Evolutionary conservation across 2,329 filamentous ascomycete genomes (phyloP).

Genomic region (Penicillium corylophilum): DNA sequence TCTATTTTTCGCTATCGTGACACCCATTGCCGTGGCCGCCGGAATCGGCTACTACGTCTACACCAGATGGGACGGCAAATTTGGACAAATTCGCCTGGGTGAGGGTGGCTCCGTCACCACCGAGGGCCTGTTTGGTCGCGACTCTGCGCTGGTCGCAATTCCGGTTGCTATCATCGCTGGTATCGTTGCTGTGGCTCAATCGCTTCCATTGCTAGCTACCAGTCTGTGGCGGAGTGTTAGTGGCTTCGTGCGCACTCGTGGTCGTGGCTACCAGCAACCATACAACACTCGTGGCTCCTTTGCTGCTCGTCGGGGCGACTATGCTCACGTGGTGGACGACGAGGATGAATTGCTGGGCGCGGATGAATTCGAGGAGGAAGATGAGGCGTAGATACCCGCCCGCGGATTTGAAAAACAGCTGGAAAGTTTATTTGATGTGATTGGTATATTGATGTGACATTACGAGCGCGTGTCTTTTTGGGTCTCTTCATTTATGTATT

Average conservation of each 20-base stretch:
- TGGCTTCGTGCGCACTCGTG: slow-evolving; percentile 49
- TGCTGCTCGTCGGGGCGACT: slow-evolving; percentile 81
- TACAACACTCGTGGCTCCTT: slow-evolving; percentile 91
- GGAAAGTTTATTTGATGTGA: slow-evolving; percentile 4
- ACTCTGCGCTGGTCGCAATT: slow-evolving; percentile 76
- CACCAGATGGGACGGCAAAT: slow-evolving; percentile 81
- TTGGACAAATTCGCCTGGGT: slow-evolving; percentile 87
- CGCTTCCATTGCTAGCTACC: slow-evolving; percentile 68
- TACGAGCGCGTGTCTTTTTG: slow-evolving; percentile 15
- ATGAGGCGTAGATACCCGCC: slow-evolving; percentile 32
- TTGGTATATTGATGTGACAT: slow-evolving; percentile 20
- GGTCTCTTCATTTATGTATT: slow-evolving; percentile 1
- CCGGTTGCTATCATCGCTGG: slow-evolving; percentile 79
- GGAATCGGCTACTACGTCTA: slow-evolving; percentile 82
- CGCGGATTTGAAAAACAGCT: neutral
- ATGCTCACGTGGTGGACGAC: slow-evolving; percentile 84
- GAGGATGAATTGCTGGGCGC: slow-evolving; percentile 85
- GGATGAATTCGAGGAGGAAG: slow-evolving; percentile 90
- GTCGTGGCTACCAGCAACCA: slow-evolving; percentile 58
- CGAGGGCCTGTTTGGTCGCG: slow-evolving; percentile 59
- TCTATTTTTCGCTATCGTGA: slow-evolving; percentile 80
- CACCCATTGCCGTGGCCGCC: slow-evolving; percentile 70
- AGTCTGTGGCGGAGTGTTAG: slow-evolving; percentile 69
- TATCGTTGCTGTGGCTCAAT: slow-evolving; percentile 71
- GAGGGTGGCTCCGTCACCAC: slow-evolving; percentile 49